These are phyloP conservation scores for Erysiphe neolycopersici DNA, from an alignment of 2,329 filamentous ascomycete species.

Conservation along the genomic window DNA sequence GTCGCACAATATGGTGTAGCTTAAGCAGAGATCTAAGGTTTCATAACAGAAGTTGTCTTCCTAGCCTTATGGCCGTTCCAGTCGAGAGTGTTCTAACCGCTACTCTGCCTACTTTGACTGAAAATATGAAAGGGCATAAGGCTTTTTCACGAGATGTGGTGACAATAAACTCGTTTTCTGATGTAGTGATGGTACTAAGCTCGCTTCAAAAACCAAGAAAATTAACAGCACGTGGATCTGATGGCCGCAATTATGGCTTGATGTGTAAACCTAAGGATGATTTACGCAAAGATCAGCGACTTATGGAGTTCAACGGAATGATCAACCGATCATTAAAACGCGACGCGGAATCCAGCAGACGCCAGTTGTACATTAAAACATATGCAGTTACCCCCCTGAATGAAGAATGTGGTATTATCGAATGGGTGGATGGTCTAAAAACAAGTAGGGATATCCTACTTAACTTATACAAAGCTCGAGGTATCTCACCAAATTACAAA, in stretches of 20 bases:
- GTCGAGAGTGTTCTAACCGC: conserved; percentile 65
- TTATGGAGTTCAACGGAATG: conserved; percentile 98
- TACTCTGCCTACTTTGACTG: conserved; percentile 47
- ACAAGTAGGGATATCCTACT: conserved; percentile 80
- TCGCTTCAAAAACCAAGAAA: conserved; percentile 84
- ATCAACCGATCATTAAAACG: conserved; percentile 87
- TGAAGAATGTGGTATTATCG: conserved; percentile 91
- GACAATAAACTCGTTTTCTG: conserved; percentile 53
- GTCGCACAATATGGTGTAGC: conserved; percentile 39
- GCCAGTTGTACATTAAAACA: conserved; percentile 84
- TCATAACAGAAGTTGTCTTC: conserved; percentile 51
- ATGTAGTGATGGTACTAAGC: conserved; percentile 71
- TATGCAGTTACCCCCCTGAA: conserved; percentile 93
- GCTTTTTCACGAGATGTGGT: conserved; percentile 72
- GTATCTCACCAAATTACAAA: conserved; percentile 41
- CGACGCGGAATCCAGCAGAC: conserved; percentile 69
- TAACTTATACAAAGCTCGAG: conserved; percentile 47
- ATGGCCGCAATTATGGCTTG: conserved; percentile 69
- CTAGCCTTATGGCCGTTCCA: conserved; percentile 68
- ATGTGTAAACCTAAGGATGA: conserved; percentile 97
- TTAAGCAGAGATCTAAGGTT: conserved; percentile 57
- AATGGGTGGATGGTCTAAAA: conserved; percentile 94
- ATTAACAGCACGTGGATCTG: conserved; percentile 63
- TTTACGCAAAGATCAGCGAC: conserved; percentile 80
- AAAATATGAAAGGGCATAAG: conserved; percentile 49